Conservation (phyloP, 805 yeast species). For the Saturnispora bothae region DNA sequence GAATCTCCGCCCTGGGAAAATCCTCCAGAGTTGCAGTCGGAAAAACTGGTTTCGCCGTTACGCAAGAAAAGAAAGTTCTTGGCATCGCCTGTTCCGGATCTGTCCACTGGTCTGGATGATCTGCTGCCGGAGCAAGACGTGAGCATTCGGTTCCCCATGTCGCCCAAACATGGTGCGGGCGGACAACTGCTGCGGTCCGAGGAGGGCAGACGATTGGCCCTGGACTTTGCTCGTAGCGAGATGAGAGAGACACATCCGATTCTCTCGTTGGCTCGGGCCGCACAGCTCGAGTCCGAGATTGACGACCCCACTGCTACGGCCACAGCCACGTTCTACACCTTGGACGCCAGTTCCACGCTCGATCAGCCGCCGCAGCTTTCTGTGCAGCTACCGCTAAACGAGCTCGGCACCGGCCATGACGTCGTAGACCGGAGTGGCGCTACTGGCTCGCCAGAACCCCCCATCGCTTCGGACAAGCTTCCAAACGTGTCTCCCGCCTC, state of each 20-base stretch:
- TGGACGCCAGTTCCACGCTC: constrained; percentile 8
- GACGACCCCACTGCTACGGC: constrained; percentile 1
- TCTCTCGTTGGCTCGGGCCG: constrained; percentile 12
- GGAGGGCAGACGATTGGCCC: constrained; percentile 20
- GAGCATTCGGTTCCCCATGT: constrained; percentile 33
- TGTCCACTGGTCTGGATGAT: not conserved
- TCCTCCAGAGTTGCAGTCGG: constrained; percentile 23
- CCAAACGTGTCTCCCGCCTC: no score
- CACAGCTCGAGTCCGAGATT: not conserved
- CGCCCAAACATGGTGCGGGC: constrained; percentile 35
- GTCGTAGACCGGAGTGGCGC: not conserved
- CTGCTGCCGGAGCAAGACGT: constrained; percentile 10
- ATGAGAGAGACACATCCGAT: constrained; percentile 18
- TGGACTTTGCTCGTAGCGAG: constrained; percentile 21
- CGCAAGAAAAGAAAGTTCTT: constrained; percentile 3
- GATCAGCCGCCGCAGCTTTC: constrained; percentile 10
- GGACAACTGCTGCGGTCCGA: constrained; percentile 25
- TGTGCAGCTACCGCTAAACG: not conserved
- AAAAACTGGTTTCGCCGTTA: constrained; percentile 11
- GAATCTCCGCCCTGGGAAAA: constrained; percentile 28
- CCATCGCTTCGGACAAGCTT: no score
- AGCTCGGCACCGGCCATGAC: not conserved
- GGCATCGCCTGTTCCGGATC: constrained; percentile 3
- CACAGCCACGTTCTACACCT: constrained; percentile 8
- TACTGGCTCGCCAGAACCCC: no score